Evolutionary conservation across 176 grass and related monocot genomes (phyloP).

Genomic region (Raddia distichophylla): DNA sequence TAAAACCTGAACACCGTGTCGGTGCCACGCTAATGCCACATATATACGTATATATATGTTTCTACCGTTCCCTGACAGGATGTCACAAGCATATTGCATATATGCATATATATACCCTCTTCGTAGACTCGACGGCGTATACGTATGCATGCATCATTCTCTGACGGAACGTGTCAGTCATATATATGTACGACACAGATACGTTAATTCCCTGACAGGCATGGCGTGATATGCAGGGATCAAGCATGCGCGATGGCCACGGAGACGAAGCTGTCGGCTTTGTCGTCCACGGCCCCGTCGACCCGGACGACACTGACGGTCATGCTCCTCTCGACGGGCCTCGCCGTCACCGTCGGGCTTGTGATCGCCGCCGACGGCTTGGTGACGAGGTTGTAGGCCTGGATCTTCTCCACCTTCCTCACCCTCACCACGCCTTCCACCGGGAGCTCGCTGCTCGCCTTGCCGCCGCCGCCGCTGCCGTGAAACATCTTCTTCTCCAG

Average conservation of each 20-base stretch:
- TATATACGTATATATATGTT: background rate
- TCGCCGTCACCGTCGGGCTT: background rate
- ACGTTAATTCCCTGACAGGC: background rate
- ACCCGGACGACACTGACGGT: constrained; percentile 30
- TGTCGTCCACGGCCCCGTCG: constrained; percentile 4
- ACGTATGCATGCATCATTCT: no score
- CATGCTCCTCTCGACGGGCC: constrained; percentile 18
- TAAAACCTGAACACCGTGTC: background rate
- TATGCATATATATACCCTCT: background rate
- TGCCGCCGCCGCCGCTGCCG: background rate
- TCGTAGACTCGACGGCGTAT: no score
- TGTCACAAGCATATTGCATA: background rate
- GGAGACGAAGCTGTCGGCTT: background rate
- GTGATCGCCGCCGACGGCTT: background rate
- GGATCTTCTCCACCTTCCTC: constrained; percentile 51
- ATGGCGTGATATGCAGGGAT: background rate
- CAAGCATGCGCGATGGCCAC: constrained; percentile 14
- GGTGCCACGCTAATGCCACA: background rate
- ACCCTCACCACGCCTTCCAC: constrained; percentile 33
- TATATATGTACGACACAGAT: no score
- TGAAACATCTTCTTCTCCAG: constrained; percentile 22
- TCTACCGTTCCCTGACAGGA: background rate
- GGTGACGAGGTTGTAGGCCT: constrained; percentile 38
- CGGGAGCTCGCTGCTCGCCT: constrained; percentile 24
- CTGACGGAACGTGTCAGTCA: no score